Evolutionary conservation across 116 monocot species (phyloP).

Genomic region (Phalaenopsis hybrid): DNA sequence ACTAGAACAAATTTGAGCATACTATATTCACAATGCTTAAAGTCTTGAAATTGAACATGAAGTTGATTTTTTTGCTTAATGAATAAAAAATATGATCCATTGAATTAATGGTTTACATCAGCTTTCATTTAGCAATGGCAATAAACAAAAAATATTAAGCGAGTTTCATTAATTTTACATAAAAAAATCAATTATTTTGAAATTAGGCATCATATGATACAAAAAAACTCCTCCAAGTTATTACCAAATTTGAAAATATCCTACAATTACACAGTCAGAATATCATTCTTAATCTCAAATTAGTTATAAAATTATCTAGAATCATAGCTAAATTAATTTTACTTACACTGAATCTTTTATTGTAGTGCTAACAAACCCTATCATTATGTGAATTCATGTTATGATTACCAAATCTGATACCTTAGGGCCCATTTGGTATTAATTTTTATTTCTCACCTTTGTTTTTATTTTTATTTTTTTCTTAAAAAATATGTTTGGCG

Average conservation of each 20-base stretch:
- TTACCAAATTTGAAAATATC: neutral
- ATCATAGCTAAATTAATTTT: neutral
- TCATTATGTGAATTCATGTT: neutral
- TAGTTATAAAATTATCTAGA: neutral
- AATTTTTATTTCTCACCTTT: too few species aligned
- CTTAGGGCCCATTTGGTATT: too few species aligned
- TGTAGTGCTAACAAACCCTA: neutral
- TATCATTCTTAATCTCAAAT: too few species aligned
- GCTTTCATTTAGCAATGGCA: neutral
- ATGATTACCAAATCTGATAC: neutral
- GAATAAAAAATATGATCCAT: neutral
- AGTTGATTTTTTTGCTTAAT: neutral
- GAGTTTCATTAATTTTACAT: neutral
- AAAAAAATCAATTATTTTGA: neutral
- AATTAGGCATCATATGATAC: neutral
- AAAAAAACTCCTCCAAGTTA: neutral
- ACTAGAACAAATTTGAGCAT: neutral
- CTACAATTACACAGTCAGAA: neutral
- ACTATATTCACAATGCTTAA: neutral
- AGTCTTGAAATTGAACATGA: neutral
- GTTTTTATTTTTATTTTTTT: too few species aligned
- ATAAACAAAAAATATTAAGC: neutral
- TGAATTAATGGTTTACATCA: neutral
- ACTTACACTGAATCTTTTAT: neutral
- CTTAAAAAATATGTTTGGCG: too few species aligned